Conservation (phyloP, 129 eudicot genomes). For the Heracleum sosnowskyi region DNA sequence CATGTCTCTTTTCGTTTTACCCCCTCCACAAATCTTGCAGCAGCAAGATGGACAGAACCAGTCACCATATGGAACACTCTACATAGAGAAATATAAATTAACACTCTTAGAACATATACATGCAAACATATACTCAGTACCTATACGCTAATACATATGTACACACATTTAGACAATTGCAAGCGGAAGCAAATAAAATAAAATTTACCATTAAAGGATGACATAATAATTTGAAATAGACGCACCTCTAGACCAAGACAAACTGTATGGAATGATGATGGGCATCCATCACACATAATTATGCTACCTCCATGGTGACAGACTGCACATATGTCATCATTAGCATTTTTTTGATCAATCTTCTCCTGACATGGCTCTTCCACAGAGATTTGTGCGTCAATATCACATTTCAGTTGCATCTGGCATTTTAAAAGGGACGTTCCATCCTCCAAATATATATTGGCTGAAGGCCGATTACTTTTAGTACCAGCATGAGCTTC, state of each 20-base stretch:
- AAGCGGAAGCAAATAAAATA: not conserved
- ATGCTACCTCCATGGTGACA: slow-evolving; percentile 78
- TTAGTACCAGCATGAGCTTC: slow-evolving; percentile 61
- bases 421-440: slow-evolving; percentile 69
- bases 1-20: slow-evolving; percentile 16
- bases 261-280: slow-evolving; percentile 66
- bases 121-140: not conserved
- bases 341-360: slow-evolving; percentile 16
- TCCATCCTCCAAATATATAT: slow-evolving; percentile 72
- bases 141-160: not conserved
- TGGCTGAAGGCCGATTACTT: slow-evolving; percentile 39
- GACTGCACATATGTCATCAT: slow-evolving; percentile 68
- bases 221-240: slow-evolving; percentile 5
- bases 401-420: slow-evolving; percentile 32
- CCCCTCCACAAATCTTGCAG: slow-evolving; percentile 64
- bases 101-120: not conserved
- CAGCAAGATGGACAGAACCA: slow-evolving; percentile 96
- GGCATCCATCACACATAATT: slow-evolving; percentile 74
- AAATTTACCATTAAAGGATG: not conserved
- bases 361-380: slow-evolving; percentile 23
- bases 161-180: not conserved
- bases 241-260: slow-evolving; percentile 64
- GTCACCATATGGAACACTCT: slow-evolving; percentile 87
- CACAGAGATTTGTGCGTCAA: slow-evolving; percentile 10
- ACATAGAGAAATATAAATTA: slow-evolving; percentile 2